Evolutionary conservation across 352 stramenopile species (phyloP).

Genomic region (Blastocystis sp.): DNA sequence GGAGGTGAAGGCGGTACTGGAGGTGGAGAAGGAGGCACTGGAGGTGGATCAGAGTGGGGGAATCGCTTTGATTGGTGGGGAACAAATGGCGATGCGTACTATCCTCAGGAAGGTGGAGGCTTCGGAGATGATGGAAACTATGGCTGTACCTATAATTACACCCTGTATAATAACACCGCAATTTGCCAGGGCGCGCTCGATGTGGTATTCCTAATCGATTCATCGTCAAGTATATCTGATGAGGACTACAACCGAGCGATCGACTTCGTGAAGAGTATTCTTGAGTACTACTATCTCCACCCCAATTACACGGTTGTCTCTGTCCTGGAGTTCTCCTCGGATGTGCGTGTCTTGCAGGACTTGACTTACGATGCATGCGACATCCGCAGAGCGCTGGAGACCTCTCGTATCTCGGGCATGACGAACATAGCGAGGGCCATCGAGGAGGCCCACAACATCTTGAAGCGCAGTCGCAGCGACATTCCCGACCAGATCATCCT

Average conservation of each 20-base stretch:
- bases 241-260: neutral
- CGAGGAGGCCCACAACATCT: neutral
- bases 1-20: neutral
- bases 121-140: constrained; percentile 45
- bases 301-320: constrained; percentile 44
- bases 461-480: constrained; percentile 17
- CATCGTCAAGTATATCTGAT: constrained; percentile 42
- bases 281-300: constrained; percentile 55
- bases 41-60: neutral
- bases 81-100: constrained; percentile 7
- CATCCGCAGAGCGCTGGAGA: constrained; percentile 11
- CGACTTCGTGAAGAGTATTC: constrained; percentile 41
- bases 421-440: constrained; percentile 56
- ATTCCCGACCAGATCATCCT: constrained; percentile 53
- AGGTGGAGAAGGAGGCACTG: neutral
- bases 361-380: constrained; percentile 53
- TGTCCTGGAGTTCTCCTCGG: constrained; percentile 22
- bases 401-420: neutral
- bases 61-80: constrained; percentile 54
- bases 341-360: constrained; percentile 8
- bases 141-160: constrained; percentile 52
- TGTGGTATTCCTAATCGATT: constrained; percentile 46
- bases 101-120: constrained; percentile 4
- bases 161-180: constrained; percentile 3
- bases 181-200: constrained; percentile 47